phyloP scores from a whole-genome alignment of 306 rosid species.

The Vigna trinervia region DNA sequence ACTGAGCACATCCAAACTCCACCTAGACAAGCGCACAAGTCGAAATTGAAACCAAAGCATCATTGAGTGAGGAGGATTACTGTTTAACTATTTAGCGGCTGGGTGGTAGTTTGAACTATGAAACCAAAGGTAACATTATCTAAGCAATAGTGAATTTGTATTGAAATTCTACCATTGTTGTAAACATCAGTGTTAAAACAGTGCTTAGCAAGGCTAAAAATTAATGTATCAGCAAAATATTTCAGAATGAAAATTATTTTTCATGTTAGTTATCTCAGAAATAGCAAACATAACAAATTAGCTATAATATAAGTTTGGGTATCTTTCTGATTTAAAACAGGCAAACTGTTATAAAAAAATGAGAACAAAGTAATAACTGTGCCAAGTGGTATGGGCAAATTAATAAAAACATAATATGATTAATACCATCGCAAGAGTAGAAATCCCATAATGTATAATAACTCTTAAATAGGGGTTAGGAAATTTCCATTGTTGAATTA shows the following conservation, averaged over 20 bases:
- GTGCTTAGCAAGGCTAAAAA: constrained; percentile 17
- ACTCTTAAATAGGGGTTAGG: no score
- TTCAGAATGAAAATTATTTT: constrained; percentile 1
- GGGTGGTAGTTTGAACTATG: constrained; percentile 12
- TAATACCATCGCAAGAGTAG: no score
- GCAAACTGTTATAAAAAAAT: no score
- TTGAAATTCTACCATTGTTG: not conserved
- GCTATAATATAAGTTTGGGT: constrained; percentile 3
- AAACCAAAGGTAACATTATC: constrained; percentile 19
- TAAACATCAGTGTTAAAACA: constrained; percentile 15
- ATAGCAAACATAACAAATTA: not conserved
- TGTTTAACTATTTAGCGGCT: constrained; percentile 22
- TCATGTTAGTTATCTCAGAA: not conserved
- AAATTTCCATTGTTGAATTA: no score
- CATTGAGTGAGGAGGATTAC: constrained; percentile 31
- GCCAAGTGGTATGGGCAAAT: no score
- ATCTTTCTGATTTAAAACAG: not conserved
- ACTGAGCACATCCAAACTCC: constrained; percentile 21
- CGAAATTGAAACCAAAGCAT: constrained; percentile 21
- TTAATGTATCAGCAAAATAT: not conserved
- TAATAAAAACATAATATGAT: no score
- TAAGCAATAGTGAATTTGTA: constrained; percentile 7
- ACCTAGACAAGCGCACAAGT: constrained; percentile 36
- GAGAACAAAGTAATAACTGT: no score
- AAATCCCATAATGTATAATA: no score